Base-by-base conservation (phyloP, 768 basidiomycete genomes). In the Calocera viscosa region DNA sequence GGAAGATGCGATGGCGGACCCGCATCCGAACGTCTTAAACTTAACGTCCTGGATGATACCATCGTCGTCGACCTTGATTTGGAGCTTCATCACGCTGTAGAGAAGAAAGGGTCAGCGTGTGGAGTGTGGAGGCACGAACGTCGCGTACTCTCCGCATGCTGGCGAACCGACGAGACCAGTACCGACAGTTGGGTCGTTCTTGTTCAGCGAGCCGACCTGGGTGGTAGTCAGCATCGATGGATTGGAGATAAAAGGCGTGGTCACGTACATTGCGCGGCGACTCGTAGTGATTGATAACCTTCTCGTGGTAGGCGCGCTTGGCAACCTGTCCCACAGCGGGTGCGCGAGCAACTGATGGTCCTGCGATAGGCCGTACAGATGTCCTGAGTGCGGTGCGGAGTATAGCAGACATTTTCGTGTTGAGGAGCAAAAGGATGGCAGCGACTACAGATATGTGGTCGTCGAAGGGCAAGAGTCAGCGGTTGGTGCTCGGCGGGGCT, bases 1-100 rank as follows among this genome's bases (percentile, higher is more conserved):
- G 73, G 91, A 94, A 0, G 93, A 95, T 0, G 96, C 96, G 68
- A 99, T 99, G 71, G 94, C 94, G 70, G 92, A 94, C 65, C 96
- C 96, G 76, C 96, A 98, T 1, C 96, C 95, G 77, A 99, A 98
- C 0, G 96, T 98, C 82, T 98, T 99, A 83, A 98, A 98, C 79
- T 95, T 96, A 78, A 97, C 96, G 75, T 99, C 96, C 63, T 89
- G 90, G 74, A 99, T 99, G 77, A 97, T 84, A 38, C 94, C 93
- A 38, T 90, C 82, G 68, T 95, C 94, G 76, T 95, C 87, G 67
- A 99, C 96, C 71, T 92, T 88, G 74, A 99, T 99, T 78, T 98
- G 95, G 12, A 99, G 86, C 78, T 98, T 98, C 95, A 99, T 99
- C 53, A 97, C 95, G 80, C 93, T 94, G 74, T 65, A 22, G n/a